A percentile compares a stretch with the other conserved stretches of the same genome.
Evolutionary conservation across 345 rosid species (phyloP).

Genomic region (Theobroma cacao): DNA sequence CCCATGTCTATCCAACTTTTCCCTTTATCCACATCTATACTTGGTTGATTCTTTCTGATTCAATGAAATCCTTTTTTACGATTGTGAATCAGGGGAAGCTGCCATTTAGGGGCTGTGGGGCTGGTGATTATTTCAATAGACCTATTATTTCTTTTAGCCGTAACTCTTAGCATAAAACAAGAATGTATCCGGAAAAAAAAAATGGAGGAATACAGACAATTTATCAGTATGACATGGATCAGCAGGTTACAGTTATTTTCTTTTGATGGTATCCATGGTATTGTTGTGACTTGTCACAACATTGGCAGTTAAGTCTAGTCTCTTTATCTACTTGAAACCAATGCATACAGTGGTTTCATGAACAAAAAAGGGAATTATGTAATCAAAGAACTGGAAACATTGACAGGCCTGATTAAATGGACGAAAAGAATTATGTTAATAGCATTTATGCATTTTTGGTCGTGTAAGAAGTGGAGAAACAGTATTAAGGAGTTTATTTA

Average conservation of each 20-base stretch:
- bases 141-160: background rate
- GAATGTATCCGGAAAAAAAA: too few relatives aligned
- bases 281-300: background rate
- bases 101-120: too few relatives aligned
- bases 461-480: background rate
- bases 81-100: too few relatives aligned
- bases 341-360: background rate
- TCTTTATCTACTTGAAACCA: background rate
- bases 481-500: background rate
- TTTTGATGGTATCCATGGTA: background rate
- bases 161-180: background rate
- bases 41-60: background rate
- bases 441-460: background rate
- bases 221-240: background rate
- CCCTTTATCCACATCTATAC: background rate
- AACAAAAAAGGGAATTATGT: background rate
- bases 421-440: too few relatives aligned
- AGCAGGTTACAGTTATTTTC: background rate
- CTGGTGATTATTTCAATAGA: too few relatives aligned
- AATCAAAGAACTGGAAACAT: background rate
- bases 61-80: too few relatives aligned
- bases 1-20: background rate
- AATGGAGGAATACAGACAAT: background rate
- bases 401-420: background rate
- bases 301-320: background rate